Evolutionary conservation across 306 rosid species (phyloP), one percentile per base, ranked within the genome.

Genomic region (Ormosia emarginata): DNA sequence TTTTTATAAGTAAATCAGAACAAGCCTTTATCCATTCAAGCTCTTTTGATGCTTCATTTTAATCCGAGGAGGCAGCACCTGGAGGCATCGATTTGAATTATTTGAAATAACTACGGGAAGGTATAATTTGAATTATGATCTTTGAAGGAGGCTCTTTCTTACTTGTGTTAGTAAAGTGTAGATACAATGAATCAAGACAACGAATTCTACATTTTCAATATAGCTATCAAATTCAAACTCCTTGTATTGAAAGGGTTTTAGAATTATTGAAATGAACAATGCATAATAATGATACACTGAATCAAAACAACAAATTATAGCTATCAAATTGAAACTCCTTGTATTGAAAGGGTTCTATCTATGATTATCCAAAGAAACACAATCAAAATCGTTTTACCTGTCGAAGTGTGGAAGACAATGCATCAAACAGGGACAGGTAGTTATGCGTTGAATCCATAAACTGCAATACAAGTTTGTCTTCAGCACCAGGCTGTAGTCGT

Each of bases 401-500:
- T 71, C 93, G 84, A 33, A 95, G 97, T 29, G 92, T 86, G 52
- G 87, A 80, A 39, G 98, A 93, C 43, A 93, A 58, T 0, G 90
- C 85, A 80, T 92, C 89, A 4, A 86, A 4, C 8, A 89, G 86
- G 70, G 86, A 79, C 15, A 95, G 72, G 77, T 92, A 92, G 74
- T 61, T 83, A 71, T 95, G 87, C 79, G 81, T 24, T 3, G 97
- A 93, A 85, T 95, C 98, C 76, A 93, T 82, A 53, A 92, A 92
- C 40, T 88, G 92, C 85, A 93, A 82, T 3, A 84, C 90, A 37
- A 82, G 83, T 61, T 82, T 81, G 56, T 90, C 85, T 63, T 76
- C 89, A 11, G 58, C 68, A n/a, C 47, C 79, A 17, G 71, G 46
- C 29, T n/a, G 78, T 11, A 75, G 62, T 32, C 8, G 55, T 29